Evolutionary conservation across 768 basidiomycete genomes (phyloP).

Genomic region (Mrakia frigida): DNA sequence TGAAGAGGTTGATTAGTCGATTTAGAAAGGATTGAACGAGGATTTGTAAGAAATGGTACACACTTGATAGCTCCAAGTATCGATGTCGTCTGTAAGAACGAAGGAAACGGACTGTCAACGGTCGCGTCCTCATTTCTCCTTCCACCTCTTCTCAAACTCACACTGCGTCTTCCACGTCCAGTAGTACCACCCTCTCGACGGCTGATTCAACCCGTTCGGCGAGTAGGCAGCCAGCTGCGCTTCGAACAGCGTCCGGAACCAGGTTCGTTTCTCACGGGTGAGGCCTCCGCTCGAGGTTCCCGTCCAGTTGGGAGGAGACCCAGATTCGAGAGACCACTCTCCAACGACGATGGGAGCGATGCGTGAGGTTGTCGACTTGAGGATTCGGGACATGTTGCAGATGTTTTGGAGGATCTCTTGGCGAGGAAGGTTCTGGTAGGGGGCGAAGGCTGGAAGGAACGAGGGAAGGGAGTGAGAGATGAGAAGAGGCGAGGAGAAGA

Average conservation of each 20-base stretch:
- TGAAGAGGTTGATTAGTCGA: background rate
- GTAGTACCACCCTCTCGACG: conserved; percentile 41
- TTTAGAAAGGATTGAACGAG: too few species aligned
- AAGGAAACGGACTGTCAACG: background rate
- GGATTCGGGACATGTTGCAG: conserved; percentile 24
- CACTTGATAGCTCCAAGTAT: background rate
- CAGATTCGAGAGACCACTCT: conserved; percentile 44
- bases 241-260: conserved; percentile 43
- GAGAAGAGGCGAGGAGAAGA: background rate
- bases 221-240: conserved; percentile 41
- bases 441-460: conserved; percentile 33
- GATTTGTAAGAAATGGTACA: background rate
- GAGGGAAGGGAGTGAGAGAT: background rate
- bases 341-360: conserved; percentile 37
- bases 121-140: too few species aligned
- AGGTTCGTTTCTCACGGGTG: conserved; percentile 39
- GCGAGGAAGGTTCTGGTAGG: conserved; percentile 39
- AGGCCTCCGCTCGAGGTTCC: background rate
- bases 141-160: background rate
- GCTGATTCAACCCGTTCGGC: conserved; percentile 36
- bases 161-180: conserved; percentile 41
- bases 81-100: background rate
- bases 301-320: conserved; percentile 34
- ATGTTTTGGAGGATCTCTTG: conserved; percentile 36
- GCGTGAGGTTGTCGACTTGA: conserved; percentile 25